A percentile compares a stretch with the other conserved stretches of the same genome.
phyloP scores from a whole-genome alignment of 345 rosid genomes.

The Hirschfeldia incana region DNA sequence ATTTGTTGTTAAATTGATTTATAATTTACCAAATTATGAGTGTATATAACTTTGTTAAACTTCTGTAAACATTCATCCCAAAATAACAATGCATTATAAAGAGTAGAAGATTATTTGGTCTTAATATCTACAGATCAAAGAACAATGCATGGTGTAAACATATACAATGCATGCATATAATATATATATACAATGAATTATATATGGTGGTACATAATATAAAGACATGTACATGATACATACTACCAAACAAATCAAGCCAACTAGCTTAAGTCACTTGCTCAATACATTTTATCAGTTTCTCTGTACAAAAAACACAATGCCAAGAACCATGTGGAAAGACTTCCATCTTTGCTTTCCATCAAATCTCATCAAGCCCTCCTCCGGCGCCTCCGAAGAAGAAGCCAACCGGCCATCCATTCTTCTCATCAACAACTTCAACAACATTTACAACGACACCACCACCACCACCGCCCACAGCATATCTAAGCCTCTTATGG shows the following conservation, averaged over 20 bases:
- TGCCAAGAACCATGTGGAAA: constrained; percentile 41
- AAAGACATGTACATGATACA: constrained; percentile 8
- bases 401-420: constrained; percentile 29
- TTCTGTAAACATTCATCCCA: neutral
- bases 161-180: neutral
- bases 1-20: neutral
- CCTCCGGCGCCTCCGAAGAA: constrained; percentile 25
- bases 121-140: too few species aligned
- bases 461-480: neutral
- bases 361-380: constrained; percentile 24
- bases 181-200: neutral
- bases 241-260: neutral
- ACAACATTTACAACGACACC: constrained; percentile 23
- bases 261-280: constrained; percentile 24
- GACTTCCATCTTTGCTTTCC: constrained; percentile 37
- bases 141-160: neutral
- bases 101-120: neutral
- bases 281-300: constrained; percentile 5
- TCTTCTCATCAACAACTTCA: constrained; percentile 32
- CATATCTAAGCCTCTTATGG: constrained; percentile 23
- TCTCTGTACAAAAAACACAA: constrained; percentile 18
- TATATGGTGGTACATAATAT: neutral
- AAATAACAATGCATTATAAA: neutral
- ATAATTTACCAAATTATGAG: neutral
- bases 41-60: neutral